Percentiles rank a stretch among this genome's conserved stretches.
Conservation (phyloP, 169 alveolate genomes). For the Plasmodium knowlesi region DNA sequence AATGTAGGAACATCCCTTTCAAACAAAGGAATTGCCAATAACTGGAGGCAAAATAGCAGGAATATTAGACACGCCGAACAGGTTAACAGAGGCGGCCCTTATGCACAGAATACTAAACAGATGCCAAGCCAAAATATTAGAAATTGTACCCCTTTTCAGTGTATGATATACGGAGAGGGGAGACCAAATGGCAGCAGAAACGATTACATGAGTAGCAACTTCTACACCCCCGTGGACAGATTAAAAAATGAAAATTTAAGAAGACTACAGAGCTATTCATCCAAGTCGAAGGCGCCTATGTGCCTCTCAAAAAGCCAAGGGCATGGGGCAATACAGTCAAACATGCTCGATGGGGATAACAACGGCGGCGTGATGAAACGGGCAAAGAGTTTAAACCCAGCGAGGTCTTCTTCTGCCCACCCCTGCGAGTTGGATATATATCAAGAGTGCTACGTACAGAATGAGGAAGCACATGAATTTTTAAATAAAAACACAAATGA, state of each 20-base stretch:
- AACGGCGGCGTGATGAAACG: not conserved
- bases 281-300: not conserved
- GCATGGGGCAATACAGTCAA: not conserved
- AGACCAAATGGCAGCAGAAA: not conserved
- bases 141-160: conserved; percentile 15
- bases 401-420: not conserved
- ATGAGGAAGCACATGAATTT: not conserved
- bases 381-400: conserved; percentile 14
- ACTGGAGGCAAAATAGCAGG: not conserved
- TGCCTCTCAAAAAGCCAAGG: conserved; percentile 11
- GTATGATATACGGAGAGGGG: not conserved
- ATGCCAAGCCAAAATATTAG: not conserved
- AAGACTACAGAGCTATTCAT: conserved; percentile 6
- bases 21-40: not conserved
- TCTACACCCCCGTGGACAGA: not conserved
- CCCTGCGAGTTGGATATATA: not conserved
- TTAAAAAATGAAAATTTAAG: conserved; percentile 19
- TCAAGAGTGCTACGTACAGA: conserved; percentile 26
- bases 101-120: conserved; percentile 3
- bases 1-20: not conserved
- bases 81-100: not conserved
- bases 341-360: not conserved
- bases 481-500: not conserved
- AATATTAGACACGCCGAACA: not conserved
- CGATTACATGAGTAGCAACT: conserved; percentile 1